phyloP scores from a whole-genome alignment of 805 yeast genomes.

The Blastobotrys mokoenaii region DNA sequence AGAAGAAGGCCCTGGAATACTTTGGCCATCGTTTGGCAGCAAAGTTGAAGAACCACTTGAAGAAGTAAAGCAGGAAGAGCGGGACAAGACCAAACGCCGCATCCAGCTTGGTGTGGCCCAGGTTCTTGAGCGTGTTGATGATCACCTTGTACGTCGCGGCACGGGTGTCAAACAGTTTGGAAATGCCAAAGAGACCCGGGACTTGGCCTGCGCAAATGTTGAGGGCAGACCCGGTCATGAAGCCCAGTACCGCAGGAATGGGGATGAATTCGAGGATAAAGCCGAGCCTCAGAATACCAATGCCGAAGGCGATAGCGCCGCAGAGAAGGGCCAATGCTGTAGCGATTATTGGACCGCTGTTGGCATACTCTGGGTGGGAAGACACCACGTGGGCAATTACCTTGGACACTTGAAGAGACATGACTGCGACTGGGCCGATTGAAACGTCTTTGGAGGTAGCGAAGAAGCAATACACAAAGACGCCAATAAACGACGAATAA shows the following conservation, averaged over 20 bases:
- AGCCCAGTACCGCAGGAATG: conserved; percentile 86
- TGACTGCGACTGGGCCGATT: conserved; percentile 95
- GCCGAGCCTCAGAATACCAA: conserved; percentile 78
- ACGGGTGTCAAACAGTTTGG: conserved; percentile 59
- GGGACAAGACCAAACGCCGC: conserved; percentile 86
- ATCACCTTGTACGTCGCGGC: conserved; percentile 60
- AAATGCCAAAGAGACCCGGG: conserved; percentile 75
- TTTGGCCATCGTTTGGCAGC: conserved; percentile 60
- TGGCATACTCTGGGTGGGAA: conserved; percentile 35
- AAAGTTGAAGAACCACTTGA: conserved; percentile 58
- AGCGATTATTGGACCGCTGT: conserved; percentile 64
- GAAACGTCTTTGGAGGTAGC: conserved; percentile 95
- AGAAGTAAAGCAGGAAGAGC: conserved; percentile 57
- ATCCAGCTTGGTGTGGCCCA: conserved; percentile 60
- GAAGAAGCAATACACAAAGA: conserved; percentile 76
- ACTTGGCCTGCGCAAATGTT: conserved; percentile 78
- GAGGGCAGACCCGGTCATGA: conserved; percentile 91
- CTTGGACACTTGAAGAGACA: conserved; percentile 79
- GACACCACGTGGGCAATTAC: conserved; percentile 58
- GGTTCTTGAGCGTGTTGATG: conserved; percentile 60
- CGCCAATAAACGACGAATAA: conserved; percentile 88
- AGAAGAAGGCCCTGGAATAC: conserved; percentile 52
- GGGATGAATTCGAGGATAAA: conserved; percentile 85
- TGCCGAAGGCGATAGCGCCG: conserved; percentile 76
- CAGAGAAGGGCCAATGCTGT: conserved; percentile 70